Evolutionary conservation across 2,329 filamentous ascomycete species (phyloP).

Genomic region (Cordyceps pruinosa): DNA sequence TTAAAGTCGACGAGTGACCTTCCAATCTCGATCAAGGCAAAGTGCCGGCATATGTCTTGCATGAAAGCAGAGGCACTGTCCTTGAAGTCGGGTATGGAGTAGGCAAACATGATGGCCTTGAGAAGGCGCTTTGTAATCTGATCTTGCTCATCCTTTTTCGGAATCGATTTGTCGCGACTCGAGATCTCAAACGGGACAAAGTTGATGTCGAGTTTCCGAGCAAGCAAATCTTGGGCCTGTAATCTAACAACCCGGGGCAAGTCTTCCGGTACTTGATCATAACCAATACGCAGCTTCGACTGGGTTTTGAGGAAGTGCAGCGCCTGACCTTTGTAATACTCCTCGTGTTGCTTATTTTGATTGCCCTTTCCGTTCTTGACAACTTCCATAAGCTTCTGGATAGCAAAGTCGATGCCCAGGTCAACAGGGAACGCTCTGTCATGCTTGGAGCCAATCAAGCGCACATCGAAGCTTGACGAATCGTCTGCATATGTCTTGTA

Average conservation of each 20-base stretch:
- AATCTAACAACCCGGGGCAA: conserved; percentile 76
- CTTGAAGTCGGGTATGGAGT: conserved; percentile 74
- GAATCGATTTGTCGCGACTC: conserved; percentile 73
- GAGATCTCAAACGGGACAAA: conserved; percentile 65
- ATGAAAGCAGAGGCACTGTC: conserved; percentile 70
- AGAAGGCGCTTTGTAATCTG: conserved; percentile 75
- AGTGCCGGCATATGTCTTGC: conserved; percentile 77
- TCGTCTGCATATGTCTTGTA: conserved; percentile 87
- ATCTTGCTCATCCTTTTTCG: conserved; percentile 83
- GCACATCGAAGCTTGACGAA: conserved; percentile 76
- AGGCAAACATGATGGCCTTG: conserved; percentile 80
- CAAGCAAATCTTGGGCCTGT: conserved; percentile 78
- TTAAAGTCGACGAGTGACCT: conserved; percentile 75
- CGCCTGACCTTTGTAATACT: conserved; percentile 89
- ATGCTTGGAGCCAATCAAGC: conserved; percentile 80
- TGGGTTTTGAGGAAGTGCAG: conserved; percentile 82
- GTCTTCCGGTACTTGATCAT: conserved; percentile 83
- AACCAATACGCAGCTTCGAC: conserved; percentile 82
- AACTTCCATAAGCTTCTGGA: conserved; percentile 77
- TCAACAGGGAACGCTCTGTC: conserved; percentile 83
- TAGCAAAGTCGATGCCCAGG: conserved; percentile 80
- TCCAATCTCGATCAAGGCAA: conserved; percentile 84
- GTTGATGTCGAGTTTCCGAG: conserved; percentile 64
- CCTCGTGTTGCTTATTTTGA: conserved; percentile 58
- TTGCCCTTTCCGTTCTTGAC: conserved; percentile 54